These are phyloP conservation scores for Termitomyces sp. DNA, from an alignment of 768 basidiomycete species.

Conservation along the genomic window DNA sequence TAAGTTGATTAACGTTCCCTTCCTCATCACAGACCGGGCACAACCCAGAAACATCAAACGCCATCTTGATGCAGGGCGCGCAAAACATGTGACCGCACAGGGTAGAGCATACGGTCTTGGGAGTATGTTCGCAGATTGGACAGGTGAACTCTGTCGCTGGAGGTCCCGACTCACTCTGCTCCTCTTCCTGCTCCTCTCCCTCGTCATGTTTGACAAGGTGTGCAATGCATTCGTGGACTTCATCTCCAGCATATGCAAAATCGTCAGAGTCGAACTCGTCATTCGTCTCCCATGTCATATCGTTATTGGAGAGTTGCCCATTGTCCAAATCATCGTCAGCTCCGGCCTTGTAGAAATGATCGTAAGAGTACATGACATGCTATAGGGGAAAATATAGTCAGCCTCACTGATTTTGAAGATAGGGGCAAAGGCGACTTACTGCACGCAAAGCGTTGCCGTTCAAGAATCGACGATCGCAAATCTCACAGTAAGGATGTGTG, in stretches of 20 bases:
- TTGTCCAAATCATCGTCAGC: background rate
- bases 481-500: background rate
- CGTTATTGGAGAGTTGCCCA: background rate
- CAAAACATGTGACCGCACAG: constrained; percentile 12
- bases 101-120: constrained; percentile 5
- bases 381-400: background rate
- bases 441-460: constrained; percentile 5
- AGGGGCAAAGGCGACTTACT: background rate
- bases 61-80: constrained; percentile 8
- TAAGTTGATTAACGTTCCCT: constrained; percentile 4
- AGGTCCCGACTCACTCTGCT: constrained; percentile 2
- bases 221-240: background rate
- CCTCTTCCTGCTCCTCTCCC: constrained; percentile 1
- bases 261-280: constrained; percentile 4
- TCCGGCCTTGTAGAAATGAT: background rate
- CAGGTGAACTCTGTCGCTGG: constrained; percentile 5
- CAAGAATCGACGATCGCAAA: constrained; percentile 2
- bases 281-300: constrained; percentile 1
- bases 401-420: background rate
- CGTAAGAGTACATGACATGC: background rate
- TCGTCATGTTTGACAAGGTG: background rate
- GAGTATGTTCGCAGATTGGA: constrained; percentile 2
- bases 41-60: constrained; percentile 4
- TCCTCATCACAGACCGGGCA: constrained; percentile 12
- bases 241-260: background rate